Conservation (phyloP, 1,284 basidiomycete species). For the Inonotus hispidus region DNA sequence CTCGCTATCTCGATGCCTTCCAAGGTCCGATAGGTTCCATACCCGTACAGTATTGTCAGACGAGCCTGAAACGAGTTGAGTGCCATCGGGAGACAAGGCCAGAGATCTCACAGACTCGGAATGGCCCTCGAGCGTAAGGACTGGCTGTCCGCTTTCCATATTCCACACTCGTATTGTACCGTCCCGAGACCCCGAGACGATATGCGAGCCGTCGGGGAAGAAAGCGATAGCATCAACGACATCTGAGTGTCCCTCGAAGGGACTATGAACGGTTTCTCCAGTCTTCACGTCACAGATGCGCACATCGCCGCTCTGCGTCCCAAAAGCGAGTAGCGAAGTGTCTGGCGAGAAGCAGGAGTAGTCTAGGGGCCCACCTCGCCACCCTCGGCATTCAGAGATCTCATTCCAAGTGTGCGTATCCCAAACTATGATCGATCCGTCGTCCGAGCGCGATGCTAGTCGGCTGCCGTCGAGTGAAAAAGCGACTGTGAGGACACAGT, state of each 20-base stretch:
- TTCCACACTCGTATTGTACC: constrained; percentile 93
- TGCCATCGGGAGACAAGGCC: no score
- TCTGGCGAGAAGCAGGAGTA: constrained; percentile 4
- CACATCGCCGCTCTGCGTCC: constrained; percentile 2
- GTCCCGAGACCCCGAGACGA: constrained; percentile 89
- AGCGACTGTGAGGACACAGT: neutral
- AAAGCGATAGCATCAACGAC: neutral
- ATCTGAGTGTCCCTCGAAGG: neutral
- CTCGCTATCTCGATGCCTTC: no score
- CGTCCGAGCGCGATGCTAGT: constrained; percentile 1
- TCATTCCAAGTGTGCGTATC: neutral
- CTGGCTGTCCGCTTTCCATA: no score
- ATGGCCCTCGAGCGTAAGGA: no score
- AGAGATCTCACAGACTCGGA: no score
- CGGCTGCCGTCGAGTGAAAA: constrained; percentile 1
- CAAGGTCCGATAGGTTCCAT: no score
- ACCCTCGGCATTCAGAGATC: neutral
- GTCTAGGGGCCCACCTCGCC: neutral
- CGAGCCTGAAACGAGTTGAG: no score
- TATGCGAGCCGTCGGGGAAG: constrained; percentile 12
- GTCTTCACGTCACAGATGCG: neutral
- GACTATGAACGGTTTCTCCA: neutral
- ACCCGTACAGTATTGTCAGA: no score
- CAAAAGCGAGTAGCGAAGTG: neutral
- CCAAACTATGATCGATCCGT: constrained; percentile 1